A percentile compares a stretch with the other conserved stretches of the same genome.
phyloP scores from a whole-genome alignment of 202 grass and related monocot species.

The Zizania palustris region DNA sequence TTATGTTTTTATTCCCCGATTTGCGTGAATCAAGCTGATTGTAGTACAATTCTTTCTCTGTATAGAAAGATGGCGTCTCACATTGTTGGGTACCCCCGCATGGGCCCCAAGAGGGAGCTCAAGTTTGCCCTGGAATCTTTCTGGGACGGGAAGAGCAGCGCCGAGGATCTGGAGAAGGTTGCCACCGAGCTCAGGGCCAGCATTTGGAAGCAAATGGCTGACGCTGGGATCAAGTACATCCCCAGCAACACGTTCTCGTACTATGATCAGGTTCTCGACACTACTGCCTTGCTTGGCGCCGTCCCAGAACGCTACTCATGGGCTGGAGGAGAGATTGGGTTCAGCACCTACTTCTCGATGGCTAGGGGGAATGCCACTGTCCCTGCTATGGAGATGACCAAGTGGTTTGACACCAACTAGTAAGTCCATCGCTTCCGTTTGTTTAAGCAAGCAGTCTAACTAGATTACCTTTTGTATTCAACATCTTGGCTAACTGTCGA shows the following conservation, averaged over 20 bases:
- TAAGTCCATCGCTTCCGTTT: conserved; percentile 46
- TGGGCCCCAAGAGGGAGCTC: conserved; percentile 99
- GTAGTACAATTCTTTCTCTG: not conserved
- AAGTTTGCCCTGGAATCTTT: conserved; percentile 97
- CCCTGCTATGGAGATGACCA: conserved; percentile 99
- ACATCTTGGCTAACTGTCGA: too few species aligned
- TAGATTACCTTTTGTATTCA: too few species aligned
- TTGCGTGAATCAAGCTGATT: conserved; percentile 23
- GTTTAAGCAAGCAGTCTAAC: too few species aligned
- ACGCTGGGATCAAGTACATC: conserved; percentile 89
- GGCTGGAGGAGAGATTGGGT: conserved; percentile 77
- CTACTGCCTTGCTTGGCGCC: conserved; percentile 88
- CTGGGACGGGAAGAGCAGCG: conserved; percentile 94
- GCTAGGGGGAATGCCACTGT: conserved; percentile 90
- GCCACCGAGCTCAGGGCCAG: conserved; percentile 70
- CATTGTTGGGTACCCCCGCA: conserved; percentile 98
- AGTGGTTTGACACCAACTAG: conserved; percentile 99
- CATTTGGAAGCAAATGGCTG: conserved; percentile 97
- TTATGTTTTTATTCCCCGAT: not conserved
- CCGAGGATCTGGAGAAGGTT: conserved; percentile 92
- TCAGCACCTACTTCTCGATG: conserved; percentile 95
- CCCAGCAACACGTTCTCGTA: conserved; percentile 98
- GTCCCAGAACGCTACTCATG: conserved; percentile 87
- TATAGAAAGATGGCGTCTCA: conserved; percentile 92
- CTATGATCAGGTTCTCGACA: conserved; percentile 97